Conservation (phyloP, 805 yeast genomes). For the Candida caryicola region DNA sequence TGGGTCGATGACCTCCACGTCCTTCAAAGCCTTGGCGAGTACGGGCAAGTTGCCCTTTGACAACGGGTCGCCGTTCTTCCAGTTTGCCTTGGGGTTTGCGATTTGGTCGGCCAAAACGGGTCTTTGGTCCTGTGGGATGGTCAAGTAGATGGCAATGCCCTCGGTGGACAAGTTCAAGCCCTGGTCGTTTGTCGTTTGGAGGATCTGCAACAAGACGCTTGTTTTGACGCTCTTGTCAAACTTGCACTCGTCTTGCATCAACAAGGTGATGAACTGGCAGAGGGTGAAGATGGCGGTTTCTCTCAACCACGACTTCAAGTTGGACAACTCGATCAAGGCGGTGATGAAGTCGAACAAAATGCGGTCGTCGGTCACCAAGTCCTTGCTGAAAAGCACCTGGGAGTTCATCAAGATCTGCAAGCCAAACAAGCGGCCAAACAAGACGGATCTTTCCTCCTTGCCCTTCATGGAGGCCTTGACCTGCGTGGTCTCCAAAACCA, state of each 20-base stretch:
- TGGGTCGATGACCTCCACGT: constrained; percentile 43
- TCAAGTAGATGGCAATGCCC: constrained; percentile 70
- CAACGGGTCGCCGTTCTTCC: constrained; percentile 77
- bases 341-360: constrained; percentile 43
- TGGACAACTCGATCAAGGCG: constrained; percentile 54
- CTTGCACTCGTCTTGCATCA: constrained; percentile 6
- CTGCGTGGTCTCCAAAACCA: constrained; percentile 34
- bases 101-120: constrained; percentile 9
- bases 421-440: constrained; percentile 86
- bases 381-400: constrained; percentile 20
- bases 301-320: constrained; percentile 76
- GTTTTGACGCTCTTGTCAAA: constrained; percentile 16
- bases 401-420: constrained; percentile 67
- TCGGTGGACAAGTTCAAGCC: constrained; percentile 69
- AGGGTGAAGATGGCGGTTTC: constrained; percentile 77
- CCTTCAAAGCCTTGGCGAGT: constrained; percentile 63
- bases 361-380: constrained; percentile 10
- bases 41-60: constrained; percentile 61
- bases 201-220: constrained; percentile 25
- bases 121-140: constrained; percentile 39
- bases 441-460: constrained; percentile 72
- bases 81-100: constrained; percentile 30
- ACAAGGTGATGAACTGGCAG: constrained; percentile 42
- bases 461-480: constrained; percentile 55
- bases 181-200: constrained; percentile 46